These are phyloP conservation scores for Trypanosoma vivax DNA, from an alignment of 208 protist species.

Conservation along the genomic window DNA sequence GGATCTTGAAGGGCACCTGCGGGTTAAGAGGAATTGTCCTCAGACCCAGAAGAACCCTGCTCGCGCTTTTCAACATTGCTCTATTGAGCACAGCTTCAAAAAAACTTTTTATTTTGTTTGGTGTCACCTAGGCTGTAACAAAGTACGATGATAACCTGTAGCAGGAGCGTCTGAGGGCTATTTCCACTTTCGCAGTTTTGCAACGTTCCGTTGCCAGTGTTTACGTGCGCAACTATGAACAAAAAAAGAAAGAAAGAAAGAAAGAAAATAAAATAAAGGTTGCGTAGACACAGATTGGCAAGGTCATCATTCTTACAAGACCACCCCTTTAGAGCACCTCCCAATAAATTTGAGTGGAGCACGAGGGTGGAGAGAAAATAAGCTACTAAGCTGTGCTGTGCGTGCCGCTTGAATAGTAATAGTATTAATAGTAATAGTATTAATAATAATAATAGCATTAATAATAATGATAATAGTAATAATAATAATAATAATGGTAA, in stretches of 20 bases:
- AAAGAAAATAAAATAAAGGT: conserved; percentile 3
- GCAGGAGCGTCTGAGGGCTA: too few species aligned
- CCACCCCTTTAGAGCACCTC: neutral
- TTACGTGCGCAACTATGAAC: conserved; percentile 9
- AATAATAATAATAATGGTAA: conserved; percentile 8
- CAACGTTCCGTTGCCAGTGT: too few species aligned
- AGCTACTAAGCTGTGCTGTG: neutral
- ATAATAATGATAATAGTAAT: conserved; percentile 21
- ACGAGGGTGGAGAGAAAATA: neutral
- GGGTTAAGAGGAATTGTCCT: conserved; percentile 71
- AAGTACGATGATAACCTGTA: too few species aligned
- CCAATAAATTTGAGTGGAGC: too few species aligned
- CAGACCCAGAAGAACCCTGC: conserved; percentile 50
- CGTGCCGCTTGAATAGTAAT: neutral
- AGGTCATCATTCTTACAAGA: too few species aligned
- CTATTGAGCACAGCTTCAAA: conserved; percentile 2
- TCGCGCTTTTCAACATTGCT: conserved; percentile 61
- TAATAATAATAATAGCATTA: conserved; percentile 16
- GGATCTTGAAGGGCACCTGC: conserved; percentile 66
- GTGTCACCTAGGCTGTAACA: neutral
- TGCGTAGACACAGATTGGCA: too few species aligned
- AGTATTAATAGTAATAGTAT: conserved; percentile 8
- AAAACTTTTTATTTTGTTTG: conserved; percentile 9
- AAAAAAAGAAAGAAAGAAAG: conserved; percentile 18
- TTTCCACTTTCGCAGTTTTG: too few species aligned